Evolutionary conservation across 2,329 filamentous ascomycete species (phyloP).

Genomic region (Ceratocystis ficicola): DNA sequence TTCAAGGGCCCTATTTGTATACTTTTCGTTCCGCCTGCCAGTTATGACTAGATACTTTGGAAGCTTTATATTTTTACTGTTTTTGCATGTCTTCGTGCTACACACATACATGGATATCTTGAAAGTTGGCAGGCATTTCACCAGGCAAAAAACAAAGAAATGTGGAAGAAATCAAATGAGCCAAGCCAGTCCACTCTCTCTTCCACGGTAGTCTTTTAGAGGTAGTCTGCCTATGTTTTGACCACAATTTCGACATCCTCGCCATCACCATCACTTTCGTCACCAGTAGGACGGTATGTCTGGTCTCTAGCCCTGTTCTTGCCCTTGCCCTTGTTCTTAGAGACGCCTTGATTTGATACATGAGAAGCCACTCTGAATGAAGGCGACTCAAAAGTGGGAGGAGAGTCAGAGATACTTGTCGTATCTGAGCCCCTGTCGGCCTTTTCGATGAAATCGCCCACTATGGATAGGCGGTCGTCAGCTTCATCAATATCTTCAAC

Average conservation of each 20-base stretch:
- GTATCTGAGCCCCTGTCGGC: background rate
- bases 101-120: too few species aligned
- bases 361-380: background rate
- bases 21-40: background rate
- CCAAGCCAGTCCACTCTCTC: too few species aligned
- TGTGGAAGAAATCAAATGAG: too few species aligned
- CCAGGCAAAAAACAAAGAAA: too few species aligned
- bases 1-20: background rate
- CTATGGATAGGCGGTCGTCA: constrained; percentile 4
- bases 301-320: background rate
- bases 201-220: too few species aligned
- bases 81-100: background rate
- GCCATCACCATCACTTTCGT: background rate
- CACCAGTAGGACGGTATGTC: background rate
- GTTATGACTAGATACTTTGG: background rate
- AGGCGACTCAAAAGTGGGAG: background rate
- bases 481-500: background rate
- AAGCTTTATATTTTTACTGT: background rate
- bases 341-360: background rate
- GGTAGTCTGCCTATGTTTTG: background rate
- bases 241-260: background rate
- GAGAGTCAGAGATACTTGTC: background rate
- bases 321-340: background rate
- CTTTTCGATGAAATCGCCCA: background rate
- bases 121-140: too few species aligned